phyloP scores from a whole-genome alignment of 352 stramenopile genomes.

The Phytophthora hybrid region DNA sequence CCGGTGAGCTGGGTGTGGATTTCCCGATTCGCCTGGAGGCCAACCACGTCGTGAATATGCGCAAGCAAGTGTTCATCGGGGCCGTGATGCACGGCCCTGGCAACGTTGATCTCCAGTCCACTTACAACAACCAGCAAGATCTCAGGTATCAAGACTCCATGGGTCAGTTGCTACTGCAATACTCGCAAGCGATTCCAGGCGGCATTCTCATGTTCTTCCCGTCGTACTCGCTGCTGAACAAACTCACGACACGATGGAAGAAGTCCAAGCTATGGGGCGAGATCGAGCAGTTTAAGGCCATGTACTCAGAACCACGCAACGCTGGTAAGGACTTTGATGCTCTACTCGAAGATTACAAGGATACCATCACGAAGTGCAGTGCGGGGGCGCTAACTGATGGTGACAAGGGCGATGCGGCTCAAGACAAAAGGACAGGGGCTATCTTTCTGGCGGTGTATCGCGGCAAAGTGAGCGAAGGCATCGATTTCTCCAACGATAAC shows the following conservation, averaged over 20 bases:
- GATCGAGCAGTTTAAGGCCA: conserved; percentile 65
- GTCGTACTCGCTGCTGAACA: conserved; percentile 85
- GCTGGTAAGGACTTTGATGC: conserved; percentile 87
- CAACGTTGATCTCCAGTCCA: conserved; percentile 75
- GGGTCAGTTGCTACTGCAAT: conserved; percentile 77
- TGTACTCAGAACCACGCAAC: conserved; percentile 77
- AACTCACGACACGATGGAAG: conserved; percentile 71
- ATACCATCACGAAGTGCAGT: conserved; percentile 27
- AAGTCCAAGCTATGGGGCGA: conserved; percentile 71
- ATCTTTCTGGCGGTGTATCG: conserved; percentile 98
- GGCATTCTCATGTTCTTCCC: conserved; percentile 90
- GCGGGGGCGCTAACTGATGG: neutral
- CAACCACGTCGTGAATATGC: conserved; percentile 90
- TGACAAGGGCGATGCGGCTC: neutral
- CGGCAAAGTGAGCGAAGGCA: conserved; percentile 98
- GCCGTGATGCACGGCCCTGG: conserved; percentile 74
- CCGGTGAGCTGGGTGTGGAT: conserved; percentile 77
- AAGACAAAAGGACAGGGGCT: conserved; percentile 72
- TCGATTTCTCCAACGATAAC: conserved; percentile 98
- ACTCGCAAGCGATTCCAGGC: conserved; percentile 70
- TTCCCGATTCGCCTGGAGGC: conserved; percentile 87
- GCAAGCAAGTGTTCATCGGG: conserved; percentile 85
- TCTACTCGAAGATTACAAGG: conserved; percentile 80
- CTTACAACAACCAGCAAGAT: conserved; percentile 86
- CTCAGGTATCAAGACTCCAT: conserved; percentile 86